Percentiles rank a stretch among this genome's conserved stretches.
Evolutionary conservation across 352 stramenopile genomes (phyloP).

Genomic region (Phytophthora quininea): DNA sequence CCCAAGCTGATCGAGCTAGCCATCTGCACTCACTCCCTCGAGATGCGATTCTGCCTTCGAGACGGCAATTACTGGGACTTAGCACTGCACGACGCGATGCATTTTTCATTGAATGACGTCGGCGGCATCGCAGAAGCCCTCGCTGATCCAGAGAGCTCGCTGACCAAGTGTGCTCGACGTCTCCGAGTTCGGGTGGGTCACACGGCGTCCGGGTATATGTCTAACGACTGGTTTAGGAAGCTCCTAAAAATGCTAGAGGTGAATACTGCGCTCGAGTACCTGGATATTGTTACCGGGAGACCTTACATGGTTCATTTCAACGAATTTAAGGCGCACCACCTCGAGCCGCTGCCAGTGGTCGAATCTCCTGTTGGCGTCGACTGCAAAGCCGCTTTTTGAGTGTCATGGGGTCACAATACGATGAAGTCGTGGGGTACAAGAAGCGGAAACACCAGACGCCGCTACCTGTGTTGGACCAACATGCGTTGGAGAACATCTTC

Average conservation of each 20-base stretch:
- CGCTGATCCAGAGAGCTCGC: conserved; percentile 20
- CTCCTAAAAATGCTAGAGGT: conserved; percentile 19
- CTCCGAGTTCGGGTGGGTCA: conserved; percentile 30
- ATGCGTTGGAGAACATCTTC: conserved; percentile 26
- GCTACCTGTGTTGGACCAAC: conserved; percentile 20
- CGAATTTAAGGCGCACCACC: conserved; percentile 25
- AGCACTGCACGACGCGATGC: conserved; percentile 3
- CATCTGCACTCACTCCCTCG: conserved; percentile 23
- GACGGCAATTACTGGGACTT: conserved; percentile 28
- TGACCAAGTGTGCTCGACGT: conserved; percentile 22
- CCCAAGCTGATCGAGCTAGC: conserved; percentile 28
- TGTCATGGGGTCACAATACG: conserved; percentile 10
- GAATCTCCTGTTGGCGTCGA: conserved; percentile 5
- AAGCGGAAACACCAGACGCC: conserved; percentile 9
- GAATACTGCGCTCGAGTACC: conserved; percentile 30
- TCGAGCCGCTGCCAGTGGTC: conserved; percentile 18
- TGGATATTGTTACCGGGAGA: conserved; percentile 23
- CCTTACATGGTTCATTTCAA: conserved; percentile 23
- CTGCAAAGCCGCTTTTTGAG: conserved; percentile 32
- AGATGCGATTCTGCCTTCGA: conserved; percentile 24
- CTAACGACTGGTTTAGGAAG: conserved; percentile 13
- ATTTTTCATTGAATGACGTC: conserved; percentile 14
- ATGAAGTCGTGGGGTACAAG: conserved; percentile 15
- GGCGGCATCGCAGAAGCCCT: conserved; percentile 11
- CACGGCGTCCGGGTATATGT: not conserved